Evolutionary conservation across 176 grass and related monocot genomes (phyloP).

Genomic region (Canna indica): DNA sequence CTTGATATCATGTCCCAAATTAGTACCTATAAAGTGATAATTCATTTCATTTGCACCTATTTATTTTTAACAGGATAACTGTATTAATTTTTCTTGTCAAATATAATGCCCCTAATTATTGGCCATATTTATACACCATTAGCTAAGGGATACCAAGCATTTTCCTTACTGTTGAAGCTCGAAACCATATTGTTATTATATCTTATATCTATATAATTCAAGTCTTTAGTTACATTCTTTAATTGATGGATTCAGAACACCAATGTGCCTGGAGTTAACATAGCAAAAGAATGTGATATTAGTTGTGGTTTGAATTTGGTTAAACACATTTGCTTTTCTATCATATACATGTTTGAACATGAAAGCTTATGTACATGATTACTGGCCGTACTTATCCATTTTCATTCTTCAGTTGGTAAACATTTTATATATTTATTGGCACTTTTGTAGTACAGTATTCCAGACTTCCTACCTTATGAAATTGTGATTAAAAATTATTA

Average conservation of each 20-base stretch:
- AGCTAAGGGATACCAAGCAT: not conserved
- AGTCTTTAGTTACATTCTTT: not conserved
- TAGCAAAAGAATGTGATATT: not conserved
- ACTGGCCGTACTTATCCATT: not conserved
- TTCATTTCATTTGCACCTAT: not conserved
- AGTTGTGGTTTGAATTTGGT: not conserved
- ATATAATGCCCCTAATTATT: not conserved
- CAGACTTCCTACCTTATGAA: not conserved
- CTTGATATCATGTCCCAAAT: not conserved
- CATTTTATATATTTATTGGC: not conserved
- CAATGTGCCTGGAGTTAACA: not conserved
- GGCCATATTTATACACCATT: not conserved
- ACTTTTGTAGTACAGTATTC: not conserved
- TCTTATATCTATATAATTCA: not conserved
- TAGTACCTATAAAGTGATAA: not conserved
- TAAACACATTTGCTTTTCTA: not conserved
- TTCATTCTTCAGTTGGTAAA: not conserved
- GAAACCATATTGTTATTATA: not conserved
- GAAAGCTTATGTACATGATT: not conserved
- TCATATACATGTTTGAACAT: not conserved
- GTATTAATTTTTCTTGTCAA: not conserved
- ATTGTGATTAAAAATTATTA: slow-evolving; percentile 4
- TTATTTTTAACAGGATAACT: not conserved
- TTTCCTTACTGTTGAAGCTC: not conserved
- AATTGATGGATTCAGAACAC: not conserved